Percentiles rank a stretch among this genome's conserved stretches.
Conservation (phyloP, 495 filamentous ascomycete species). For the Paragyromitra xinjiangensis region DNA sequence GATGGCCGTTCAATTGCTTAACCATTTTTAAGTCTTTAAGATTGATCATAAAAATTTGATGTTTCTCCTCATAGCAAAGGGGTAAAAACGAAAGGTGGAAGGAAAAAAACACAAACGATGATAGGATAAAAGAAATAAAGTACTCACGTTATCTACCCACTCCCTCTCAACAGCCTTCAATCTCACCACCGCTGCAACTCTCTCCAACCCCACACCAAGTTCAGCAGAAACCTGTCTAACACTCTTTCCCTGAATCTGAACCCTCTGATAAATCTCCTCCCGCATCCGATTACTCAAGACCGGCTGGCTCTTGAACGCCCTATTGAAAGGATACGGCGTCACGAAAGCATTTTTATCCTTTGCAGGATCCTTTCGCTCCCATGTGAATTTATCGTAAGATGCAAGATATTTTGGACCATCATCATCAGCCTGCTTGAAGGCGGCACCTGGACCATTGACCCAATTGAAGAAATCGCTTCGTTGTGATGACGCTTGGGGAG, state of each 20-base stretch:
- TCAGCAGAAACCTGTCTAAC: constrained; percentile 81
- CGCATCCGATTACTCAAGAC: constrained; percentile 80
- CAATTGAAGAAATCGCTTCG: constrained; percentile 73
- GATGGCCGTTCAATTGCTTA: constrained; percentile 66
- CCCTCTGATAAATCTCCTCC: constrained; percentile 75
- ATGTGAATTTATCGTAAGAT: constrained; percentile 60
- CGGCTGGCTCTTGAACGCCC: constrained; percentile 71
- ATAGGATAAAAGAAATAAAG: constrained; percentile 49
- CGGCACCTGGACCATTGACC: constrained; percentile 68
- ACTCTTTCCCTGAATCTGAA: constrained; percentile 71
- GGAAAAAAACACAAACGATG: constrained; percentile 32
- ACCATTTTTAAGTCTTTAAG: constrained; percentile 93
- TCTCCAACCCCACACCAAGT: constrained; percentile 79
- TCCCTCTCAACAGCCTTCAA: constrained; percentile 87
- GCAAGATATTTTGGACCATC: constrained; percentile 74
- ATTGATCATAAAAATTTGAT: constrained; percentile 88
- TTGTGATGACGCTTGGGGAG: constrained; percentile 47
- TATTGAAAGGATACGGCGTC: constrained; percentile 79
- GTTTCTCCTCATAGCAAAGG: constrained; percentile 71
- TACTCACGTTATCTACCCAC: constrained; percentile 74
- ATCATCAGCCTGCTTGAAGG: constrained; percentile 66
- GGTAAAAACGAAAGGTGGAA: not conserved
- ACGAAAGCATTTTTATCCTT: not conserved
- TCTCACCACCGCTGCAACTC: constrained; percentile 87
- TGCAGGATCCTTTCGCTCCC: constrained; percentile 45